Evolutionary conservation across 2,329 filamentous ascomycete genomes (phyloP).

Genomic region (Conoideocrella luteorostrata): DNA sequence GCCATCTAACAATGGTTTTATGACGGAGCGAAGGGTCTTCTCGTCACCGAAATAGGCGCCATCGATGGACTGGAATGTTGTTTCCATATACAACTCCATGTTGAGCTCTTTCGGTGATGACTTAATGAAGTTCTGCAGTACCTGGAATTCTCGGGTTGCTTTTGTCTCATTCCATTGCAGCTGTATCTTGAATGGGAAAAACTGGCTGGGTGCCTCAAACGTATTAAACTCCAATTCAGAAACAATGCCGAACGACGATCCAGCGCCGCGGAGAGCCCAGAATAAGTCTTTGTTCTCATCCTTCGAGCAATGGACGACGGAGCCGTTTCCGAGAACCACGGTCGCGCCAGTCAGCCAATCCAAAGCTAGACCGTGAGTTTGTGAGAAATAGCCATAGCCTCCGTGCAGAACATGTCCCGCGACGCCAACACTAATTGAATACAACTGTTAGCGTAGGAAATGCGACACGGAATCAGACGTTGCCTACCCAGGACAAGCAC

Average conservation of each 20-base stretch:
- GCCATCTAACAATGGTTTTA: background rate
- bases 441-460: slow-evolving; percentile 20
- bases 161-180: slow-evolving; percentile 4
- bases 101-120: slow-evolving; percentile 21
- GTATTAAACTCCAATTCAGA: slow-evolving; percentile 19
- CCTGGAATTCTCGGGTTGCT: slow-evolving; percentile 15
- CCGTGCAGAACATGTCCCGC: slow-evolving; percentile 52
- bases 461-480: background rate
- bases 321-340: slow-evolving; percentile 32
- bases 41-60: slow-evolving; percentile 22
- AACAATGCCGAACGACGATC: slow-evolving; percentile 37
- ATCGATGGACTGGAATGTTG: slow-evolving; percentile 12
- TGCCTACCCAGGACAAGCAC: background rate
- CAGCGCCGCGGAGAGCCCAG: slow-evolving; percentile 43
- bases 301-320: slow-evolving; percentile 30
- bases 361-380: slow-evolving; percentile 43
- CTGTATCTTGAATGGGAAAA: slow-evolving; percentile 17
- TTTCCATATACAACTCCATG: slow-evolving; percentile 19
- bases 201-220: slow-evolving; percentile 15
- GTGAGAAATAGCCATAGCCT: slow-evolving; percentile 51
- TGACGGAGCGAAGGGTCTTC: slow-evolving; percentile 2
- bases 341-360: slow-evolving; percentile 34
- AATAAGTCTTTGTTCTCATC: slow-evolving; percentile 36
- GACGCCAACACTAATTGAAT: slow-evolving; percentile 56
- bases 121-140: slow-evolving; percentile 19